A percentile compares a stretch with the other conserved stretches of the same genome.
Conservation (phyloP, 202 grass and related monocot species). For the Alloteropsis angusta region DNA sequence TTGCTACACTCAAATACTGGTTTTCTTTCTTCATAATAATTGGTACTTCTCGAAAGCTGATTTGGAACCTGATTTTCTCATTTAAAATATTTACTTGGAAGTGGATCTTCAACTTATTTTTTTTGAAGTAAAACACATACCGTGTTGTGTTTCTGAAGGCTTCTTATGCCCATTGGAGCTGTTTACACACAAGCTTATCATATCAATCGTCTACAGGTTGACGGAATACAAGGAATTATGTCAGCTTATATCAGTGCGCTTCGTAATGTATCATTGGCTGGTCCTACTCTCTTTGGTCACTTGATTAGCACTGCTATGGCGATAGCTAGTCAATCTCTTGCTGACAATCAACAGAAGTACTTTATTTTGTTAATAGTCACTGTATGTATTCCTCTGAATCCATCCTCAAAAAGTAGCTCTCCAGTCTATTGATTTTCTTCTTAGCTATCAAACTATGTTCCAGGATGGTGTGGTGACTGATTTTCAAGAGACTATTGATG, state of each 20-base stretch:
- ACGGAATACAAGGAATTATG: conserved; percentile 99
- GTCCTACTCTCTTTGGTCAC: conserved; percentile 89
- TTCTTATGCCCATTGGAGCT: background rate
- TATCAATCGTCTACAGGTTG: conserved; percentile 52
- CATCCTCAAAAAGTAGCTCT: conserved; percentile 10
- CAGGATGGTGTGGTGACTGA: conserved; percentile 92
- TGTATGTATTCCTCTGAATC: conserved; percentile 36
- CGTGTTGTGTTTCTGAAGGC: background rate
- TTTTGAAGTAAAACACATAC: background rate
- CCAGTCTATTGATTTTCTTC: background rate
- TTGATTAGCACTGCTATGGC: conserved; percentile 74
- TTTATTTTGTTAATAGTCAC: conserved; percentile 89
- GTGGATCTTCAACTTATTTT: conserved; percentile 13
- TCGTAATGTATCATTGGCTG: conserved; percentile 89
- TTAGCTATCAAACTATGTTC: conserved; percentile 29
- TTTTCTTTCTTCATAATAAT: conserved; percentile 2
- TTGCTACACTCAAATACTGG: conserved; percentile 4
- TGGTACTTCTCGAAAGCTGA: background rate
- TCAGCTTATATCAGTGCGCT: conserved; percentile 94
- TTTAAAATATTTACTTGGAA: background rate
- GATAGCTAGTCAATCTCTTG: conserved; percentile 79
- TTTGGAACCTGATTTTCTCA: background rate
- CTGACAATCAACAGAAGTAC: conserved; percentile 64
- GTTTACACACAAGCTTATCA: conserved; percentile 2
- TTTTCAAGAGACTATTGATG: conserved; percentile 93